phyloP scores from a whole-genome alignment of 106 monocot species.

The Dendrobium officinale region DNA sequence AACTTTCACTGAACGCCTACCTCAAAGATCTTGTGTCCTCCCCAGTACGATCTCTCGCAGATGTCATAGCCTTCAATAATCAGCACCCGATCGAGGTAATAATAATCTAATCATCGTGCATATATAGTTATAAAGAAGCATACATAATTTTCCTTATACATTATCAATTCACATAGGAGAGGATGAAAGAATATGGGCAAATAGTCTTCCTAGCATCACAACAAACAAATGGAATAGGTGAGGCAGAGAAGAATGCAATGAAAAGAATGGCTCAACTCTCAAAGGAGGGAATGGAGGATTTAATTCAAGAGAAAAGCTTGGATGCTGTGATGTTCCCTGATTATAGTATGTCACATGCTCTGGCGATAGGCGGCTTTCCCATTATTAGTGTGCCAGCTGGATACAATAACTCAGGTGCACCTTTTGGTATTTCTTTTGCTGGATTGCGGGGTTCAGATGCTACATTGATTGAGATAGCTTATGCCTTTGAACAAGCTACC shows the following conservation, averaged over 20 bases:
- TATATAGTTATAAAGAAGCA: not conserved
- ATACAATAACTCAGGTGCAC: slow-evolving; percentile 14
- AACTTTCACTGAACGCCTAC: slow-evolving; percentile 41
- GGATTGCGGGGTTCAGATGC: slow-evolving; percentile 41
- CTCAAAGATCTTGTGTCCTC: slow-evolving; percentile 37
- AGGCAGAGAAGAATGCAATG: slow-evolving; percentile 5
- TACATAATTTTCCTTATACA: not conserved
- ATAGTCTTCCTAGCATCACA: slow-evolving; percentile 18
- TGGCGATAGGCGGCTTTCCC: slow-evolving; percentile 36
- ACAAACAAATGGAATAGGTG: slow-evolving; percentile 21
- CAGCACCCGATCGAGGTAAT: slow-evolving; percentile 39
- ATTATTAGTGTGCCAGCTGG: slow-evolving; percentile 46
- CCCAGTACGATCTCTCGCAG: slow-evolving; percentile 48
- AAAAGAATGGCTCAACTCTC: slow-evolving; percentile 16
- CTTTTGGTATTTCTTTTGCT: slow-evolving; percentile 34
- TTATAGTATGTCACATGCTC: not conserved
- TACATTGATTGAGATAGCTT: slow-evolving; percentile 42
- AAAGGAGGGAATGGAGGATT: slow-evolving; percentile 23
- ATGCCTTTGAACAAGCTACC: slow-evolving; percentile 46
- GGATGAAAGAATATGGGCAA: slow-evolving; percentile 22
- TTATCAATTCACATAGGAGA: slow-evolving; percentile 15
- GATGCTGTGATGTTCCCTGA: slow-evolving; percentile 37
- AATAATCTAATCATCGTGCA: not conserved
- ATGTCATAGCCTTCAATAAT: slow-evolving; percentile 61
- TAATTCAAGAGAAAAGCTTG: slow-evolving; percentile 19